Evolutionary conservation across 106 monocot species (phyloP), one percentile per base, ranked within the genome.

Genomic region (Dactylorhiza incarnata): DNA sequence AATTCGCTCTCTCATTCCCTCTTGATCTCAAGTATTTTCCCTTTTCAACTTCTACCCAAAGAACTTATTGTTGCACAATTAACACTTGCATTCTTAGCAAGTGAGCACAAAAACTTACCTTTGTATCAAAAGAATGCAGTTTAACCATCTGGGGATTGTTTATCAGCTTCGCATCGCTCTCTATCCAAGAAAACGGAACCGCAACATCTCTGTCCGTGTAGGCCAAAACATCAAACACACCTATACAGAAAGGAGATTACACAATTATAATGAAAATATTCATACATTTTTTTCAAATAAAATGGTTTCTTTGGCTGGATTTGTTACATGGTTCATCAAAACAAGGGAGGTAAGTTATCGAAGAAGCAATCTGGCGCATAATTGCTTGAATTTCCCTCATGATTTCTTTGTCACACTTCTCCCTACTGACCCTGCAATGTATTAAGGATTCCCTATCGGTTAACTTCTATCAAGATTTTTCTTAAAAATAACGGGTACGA

Each of bases 381-480:
- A 99, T 99, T 9, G 91, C 97, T 77, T 99, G 97, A 23, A 99
- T 99, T 78, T 99, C 97, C 77, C 97, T 87, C 97, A 99, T 99
- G 47, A 99, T 99, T 65, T 94, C 94, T 76, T 94, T 99, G 76
- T 99, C 94, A 25, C 87, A 91, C 81, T 99, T 99, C 77, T 99
- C 94, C 81, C 83, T 87, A 9, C 84, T 81, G 45, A 88, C 84
- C 62, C 88, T 92, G 83, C 73, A 61, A 79, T 13, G 67, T 47
- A 59, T 20, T 48, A 37, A 43, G 24, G 9, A 63, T 23, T 66
- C 17, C 45, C 56, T 19, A 19, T 17, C 13, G 0, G 37, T 11
- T 46, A 75, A 46, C 10, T 75, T 56, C 13, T 9, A 26, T 12
- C 22, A 24, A 7, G 8, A 14, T n/a, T 12, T 15, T 37, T 52